A percentile compares a stretch with the other conserved stretches of the same genome.
Evolutionary conservation across 2,329 filamentous ascomycete species (phyloP).

Genomic region (Fusarium sp.): DNA sequence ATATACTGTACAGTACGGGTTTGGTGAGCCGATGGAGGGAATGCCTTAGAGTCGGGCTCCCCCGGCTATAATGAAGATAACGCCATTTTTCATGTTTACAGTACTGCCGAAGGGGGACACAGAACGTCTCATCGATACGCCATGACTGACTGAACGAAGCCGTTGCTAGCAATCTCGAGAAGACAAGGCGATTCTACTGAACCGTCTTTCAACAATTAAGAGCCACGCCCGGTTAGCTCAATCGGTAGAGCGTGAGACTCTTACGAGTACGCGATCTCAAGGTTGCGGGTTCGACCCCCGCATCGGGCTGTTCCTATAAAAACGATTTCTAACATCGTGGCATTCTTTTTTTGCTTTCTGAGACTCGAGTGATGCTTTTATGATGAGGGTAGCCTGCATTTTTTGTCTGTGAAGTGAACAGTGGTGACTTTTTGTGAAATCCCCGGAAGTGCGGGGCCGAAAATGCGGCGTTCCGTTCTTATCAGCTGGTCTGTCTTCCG

Average conservation of each 20-base stretch:
- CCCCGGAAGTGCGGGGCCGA: conserved; percentile 23
- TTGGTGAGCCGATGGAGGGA: conserved; percentile 23
- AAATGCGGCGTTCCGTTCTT: not conserved
- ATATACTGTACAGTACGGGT: conserved; percentile 32
- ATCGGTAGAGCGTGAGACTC: conserved; percentile 74
- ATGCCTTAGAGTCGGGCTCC: conserved; percentile 30
- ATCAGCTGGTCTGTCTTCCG: conserved; percentile 8
- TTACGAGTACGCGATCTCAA: conserved; percentile 59
- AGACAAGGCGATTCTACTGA: not conserved
- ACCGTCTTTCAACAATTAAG: conserved; percentile 4
- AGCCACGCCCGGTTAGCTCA: conserved; percentile 38
- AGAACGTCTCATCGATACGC: not conserved
- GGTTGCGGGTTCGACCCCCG: conserved; percentile 65
- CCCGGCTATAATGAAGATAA: conserved; percentile 35
- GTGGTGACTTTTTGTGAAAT: not conserved
- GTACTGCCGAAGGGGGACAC: not conserved
- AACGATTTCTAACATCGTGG: too few relatives aligned
- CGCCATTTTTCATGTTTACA: conserved; percentile 13
- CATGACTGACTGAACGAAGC: not conserved
- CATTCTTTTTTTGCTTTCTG: conserved; percentile 10
- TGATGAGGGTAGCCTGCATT: too few relatives aligned
- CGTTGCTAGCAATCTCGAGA: not conserved
- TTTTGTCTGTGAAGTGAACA: too few relatives aligned
- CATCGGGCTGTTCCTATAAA: conserved; percentile 53
- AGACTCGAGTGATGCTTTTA: too few relatives aligned